Percentiles rank a stretch among this genome's conserved stretches.
phyloP scores from a whole-genome alignment of 2,329 filamentous ascomycete species.

The Aspergillus aculeatinus region DNA sequence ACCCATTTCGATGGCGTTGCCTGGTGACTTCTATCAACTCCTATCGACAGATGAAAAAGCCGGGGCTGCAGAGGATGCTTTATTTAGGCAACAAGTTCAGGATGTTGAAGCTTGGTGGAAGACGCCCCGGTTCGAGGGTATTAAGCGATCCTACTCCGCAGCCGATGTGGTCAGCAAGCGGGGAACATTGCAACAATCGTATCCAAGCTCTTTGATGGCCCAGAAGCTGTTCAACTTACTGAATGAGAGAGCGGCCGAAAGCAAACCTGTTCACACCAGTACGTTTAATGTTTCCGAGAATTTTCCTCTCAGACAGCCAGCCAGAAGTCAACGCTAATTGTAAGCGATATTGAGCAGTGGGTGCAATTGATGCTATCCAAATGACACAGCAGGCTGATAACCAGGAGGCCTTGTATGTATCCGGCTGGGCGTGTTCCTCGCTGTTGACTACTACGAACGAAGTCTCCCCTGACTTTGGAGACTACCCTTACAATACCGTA shows the following conservation, averaged over 20 bases:
- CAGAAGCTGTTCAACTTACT: conserved; percentile 90
- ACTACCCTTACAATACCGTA: conserved; percentile 98
- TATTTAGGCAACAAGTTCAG: conserved; percentile 79
- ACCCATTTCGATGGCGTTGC: conserved; percentile 59
- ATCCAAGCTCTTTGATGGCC: conserved; percentile 92
- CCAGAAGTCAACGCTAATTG: neutral
- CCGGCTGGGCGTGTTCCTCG: conserved; percentile 95
- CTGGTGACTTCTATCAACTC: conserved; percentile 81
- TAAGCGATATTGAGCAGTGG: conserved; percentile 62
- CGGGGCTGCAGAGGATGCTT: conserved; percentile 75
- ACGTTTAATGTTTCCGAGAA: conserved; percentile 22
- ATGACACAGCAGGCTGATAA: conserved; percentile 98
- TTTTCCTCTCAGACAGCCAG: too few species aligned
- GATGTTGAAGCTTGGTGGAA: conserved; percentile 91
- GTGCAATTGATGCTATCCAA: conserved; percentile 96
- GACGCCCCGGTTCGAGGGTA: conserved; percentile 78
- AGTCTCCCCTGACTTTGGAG: conserved; percentile 94
- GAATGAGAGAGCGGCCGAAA: conserved; percentile 71
- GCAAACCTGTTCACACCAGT: conserved; percentile 92
- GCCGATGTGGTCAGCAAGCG: conserved; percentile 92
- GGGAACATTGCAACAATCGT: conserved; percentile 80
- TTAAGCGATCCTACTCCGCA: conserved; percentile 89
- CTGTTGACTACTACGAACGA: conserved; percentile 93
- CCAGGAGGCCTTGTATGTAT: conserved; percentile 94
- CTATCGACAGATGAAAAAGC: conserved; percentile 74